These are phyloP conservation scores for Scutellaria barbata DNA, from an alignment of 257 asterid species.

Conservation along the genomic window DNA sequence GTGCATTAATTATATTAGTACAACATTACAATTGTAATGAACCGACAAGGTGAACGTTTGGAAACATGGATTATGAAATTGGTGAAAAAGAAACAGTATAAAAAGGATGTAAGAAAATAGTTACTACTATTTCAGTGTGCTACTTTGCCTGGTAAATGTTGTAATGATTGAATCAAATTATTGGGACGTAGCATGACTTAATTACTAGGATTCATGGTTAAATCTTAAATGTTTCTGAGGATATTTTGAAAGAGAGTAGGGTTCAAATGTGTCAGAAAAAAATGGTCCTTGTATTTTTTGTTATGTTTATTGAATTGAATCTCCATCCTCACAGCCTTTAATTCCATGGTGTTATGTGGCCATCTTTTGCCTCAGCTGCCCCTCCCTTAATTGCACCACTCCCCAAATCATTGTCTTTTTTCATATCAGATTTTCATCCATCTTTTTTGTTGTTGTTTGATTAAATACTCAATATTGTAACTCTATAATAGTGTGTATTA, in stretches of 20 bases:
- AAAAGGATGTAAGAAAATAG: not conserved
- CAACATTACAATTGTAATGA: too few species aligned
- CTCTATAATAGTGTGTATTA: too few species aligned
- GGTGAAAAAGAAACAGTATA: too few species aligned
- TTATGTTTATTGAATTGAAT: conserved; percentile 5
- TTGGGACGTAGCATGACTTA: not conserved
- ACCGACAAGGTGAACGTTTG: too few species aligned
- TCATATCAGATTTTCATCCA: not conserved
- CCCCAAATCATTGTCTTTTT: conserved; percentile 23
- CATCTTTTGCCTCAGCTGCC: conserved; percentile 39
- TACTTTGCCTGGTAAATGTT: not conserved
- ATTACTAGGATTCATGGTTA: conserved; percentile 22
- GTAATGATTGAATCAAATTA: too few species aligned
- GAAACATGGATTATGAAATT: too few species aligned
- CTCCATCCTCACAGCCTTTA: conserved; percentile 36
- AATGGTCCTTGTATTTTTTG: conserved; percentile 43
- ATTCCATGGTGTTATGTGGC: conserved; percentile 39
- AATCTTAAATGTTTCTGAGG: conserved; percentile 19
- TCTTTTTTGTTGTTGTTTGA: not conserved
- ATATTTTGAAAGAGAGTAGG: conserved; percentile 33
- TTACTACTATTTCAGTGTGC: not conserved
- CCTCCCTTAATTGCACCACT: not conserved
- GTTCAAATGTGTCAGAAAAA: conserved; percentile 36
- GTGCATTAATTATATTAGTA: too few species aligned
- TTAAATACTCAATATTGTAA: not conserved